Percentiles rank a stretch among this genome's conserved stretches.
Conservation (phyloP, 2,329 filamentous ascomycete species). For the Gnomoniopsis sp. region DNA sequence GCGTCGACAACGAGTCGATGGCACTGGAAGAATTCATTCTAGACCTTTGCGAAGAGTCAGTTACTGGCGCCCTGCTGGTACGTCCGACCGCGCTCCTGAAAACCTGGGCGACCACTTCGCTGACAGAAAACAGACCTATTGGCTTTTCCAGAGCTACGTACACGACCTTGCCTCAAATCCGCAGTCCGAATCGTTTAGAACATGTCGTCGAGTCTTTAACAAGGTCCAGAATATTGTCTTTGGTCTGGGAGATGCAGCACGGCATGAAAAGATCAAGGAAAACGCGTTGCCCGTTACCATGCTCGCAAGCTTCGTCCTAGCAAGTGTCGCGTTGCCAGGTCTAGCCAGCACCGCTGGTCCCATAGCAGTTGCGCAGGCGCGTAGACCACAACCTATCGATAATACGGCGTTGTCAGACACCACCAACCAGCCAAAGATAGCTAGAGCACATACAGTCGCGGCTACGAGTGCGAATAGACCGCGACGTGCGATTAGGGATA, state of each 20-base stretch:
- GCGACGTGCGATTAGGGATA: conserved; percentile 41
- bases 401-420: conserved; percentile 58
- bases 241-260: conserved; percentile 65
- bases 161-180: conserved; percentile 76
- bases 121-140: conserved; percentile 65
- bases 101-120: conserved; percentile 13
- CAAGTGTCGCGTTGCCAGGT: conserved; percentile 70
- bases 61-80: conserved; percentile 79
- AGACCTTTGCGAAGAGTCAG: conserved; percentile 82
- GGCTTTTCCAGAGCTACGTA: conserved; percentile 85
- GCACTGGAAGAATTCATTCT: conserved; percentile 83
- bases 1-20: conserved; percentile 88
- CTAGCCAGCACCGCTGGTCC: conserved; percentile 77
- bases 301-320: conserved; percentile 75
- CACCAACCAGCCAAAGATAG: conserved; percentile 40
- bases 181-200: conserved; percentile 74
- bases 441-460: conserved; percentile 63
- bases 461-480: conserved; percentile 44
- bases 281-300: conserved; percentile 79
- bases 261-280: conserved; percentile 74
- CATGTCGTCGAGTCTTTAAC: conserved; percentile 80
- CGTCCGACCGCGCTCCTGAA: conserved; percentile 28
- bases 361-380: conserved; percentile 75
- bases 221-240: conserved; percentile 87
- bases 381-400: conserved; percentile 65